Base-by-base conservation (phyloP, 2,329 filamentous ascomycete genomes). In the Paraconiothyrium brasiliense region DNA sequence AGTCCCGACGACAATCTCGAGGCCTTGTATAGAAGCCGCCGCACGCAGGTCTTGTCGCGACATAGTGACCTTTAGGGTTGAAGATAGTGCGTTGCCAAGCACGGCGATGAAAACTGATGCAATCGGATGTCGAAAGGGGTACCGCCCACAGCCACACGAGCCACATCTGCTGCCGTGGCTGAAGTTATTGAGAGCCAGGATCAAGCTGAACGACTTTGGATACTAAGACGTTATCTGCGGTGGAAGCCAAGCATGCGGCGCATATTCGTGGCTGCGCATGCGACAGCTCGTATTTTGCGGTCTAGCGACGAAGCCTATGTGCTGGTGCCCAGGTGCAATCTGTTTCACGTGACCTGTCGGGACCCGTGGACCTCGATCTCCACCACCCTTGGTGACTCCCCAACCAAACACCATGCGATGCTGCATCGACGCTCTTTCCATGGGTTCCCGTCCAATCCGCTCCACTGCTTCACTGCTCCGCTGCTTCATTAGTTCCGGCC, bases 81-180 rank as follows among this genome's bases (percentile, higher is more conserved):
- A 48, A 48, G 4, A 48, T 32, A 32, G 3, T n/a, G 46, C 46
- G 14, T 11, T 22, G 46, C 46, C 46, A 48, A 48, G 46, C 46
- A 9, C 5, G 7, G 46, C 24, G 46, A 48, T 48, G 46, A 48
- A n/a, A 9, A 48, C 24, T 32, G 24, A 27, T 48, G 46, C 46
- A 24, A 48, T 24, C 9, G 14, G 14, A 1, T 7, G 39, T 16
- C 39, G 39, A n/a, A 32, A 32, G 46, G 22, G 46, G 24, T 48
- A 48, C 7, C 24, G 13, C 11, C 13, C 46, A n/a, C 46, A 48
- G 46, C 46, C 51, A 43, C 34, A 43, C n/a, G 20, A 30, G 44
- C 44, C 44, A 47, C 44, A 47, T n/a, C 44, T 47, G 7, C 44
- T 47, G 44, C 6, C 3, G 44, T 47, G 44, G 44, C 44, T 47